phyloP scores from a whole-genome alignment of 345 rosid genomes.

The Gossypium anomalum region DNA sequence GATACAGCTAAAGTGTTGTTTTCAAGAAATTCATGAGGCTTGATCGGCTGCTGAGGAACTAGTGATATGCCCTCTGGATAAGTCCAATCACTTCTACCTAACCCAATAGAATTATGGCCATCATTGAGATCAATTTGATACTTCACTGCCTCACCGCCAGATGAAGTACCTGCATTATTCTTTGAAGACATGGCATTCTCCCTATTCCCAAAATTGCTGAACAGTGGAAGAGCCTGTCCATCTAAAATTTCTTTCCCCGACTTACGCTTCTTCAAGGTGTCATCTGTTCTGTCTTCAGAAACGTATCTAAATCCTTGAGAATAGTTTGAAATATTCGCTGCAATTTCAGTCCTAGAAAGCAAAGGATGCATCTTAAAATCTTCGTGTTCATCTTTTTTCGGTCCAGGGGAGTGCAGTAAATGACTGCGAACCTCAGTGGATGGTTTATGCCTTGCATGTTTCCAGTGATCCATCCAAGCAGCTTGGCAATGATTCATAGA shows the following conservation, averaged over 20 bases:
- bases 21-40: conserved; percentile 22
- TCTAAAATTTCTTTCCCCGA: conserved; percentile 26
- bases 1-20: conserved; percentile 26
- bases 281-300: conserved; percentile 21
- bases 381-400: conserved; percentile 13
- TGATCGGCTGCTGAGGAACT: conserved; percentile 25
- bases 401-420: conserved; percentile 4
- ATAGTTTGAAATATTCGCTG: conserved; percentile 15
- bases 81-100: conserved; percentile 19
- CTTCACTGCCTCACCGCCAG: background rate
- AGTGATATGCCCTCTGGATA: conserved; percentile 17
- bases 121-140: background rate
- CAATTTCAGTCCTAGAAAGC: background rate
- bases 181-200: conserved; percentile 16
- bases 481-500: conserved; percentile 39
- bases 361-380: conserved; percentile 10
- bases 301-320: conserved; percentile 22
- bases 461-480: conserved; percentile 73
- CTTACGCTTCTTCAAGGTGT: conserved; percentile 24
- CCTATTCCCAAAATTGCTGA: conserved; percentile 19
- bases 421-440: conserved; percentile 16
- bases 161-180: background rate
- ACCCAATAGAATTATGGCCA: background rate
- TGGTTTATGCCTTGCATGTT: conserved; percentile 22
- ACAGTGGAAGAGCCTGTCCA: conserved; percentile 26